Evolutionary conservation across 2,329 filamentous ascomycete genomes (phyloP), one percentile per base, ranked within the genome.

Genomic region (Sporothrix luriei): DNA sequence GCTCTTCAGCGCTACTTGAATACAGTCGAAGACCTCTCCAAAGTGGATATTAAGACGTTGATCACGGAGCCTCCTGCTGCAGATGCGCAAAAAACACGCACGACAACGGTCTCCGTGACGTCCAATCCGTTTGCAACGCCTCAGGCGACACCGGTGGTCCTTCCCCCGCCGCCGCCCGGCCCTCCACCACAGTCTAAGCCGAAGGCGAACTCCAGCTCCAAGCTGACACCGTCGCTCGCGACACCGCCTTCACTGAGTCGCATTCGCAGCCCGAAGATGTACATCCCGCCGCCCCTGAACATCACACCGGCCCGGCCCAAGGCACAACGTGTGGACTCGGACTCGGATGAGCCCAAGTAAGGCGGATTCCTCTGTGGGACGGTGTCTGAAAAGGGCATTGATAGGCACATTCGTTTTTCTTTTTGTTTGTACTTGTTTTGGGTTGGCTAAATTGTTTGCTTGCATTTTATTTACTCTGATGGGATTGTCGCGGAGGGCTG

Each of bases 181-280:
- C 68, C 71, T 1, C 55, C 70, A 29, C 73, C 51, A 24, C 5
- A 29, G n/a, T 3, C 49, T 2, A 26, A 19, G n/a, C 11, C 57
- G 11, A 49, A 16, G n/a, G 11, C 38, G 7, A 43, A 9, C 51
- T 14, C 9, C 19, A 24, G 24, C 16, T 33, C 48, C 1, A 68
- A 26, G 13, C 14, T 33, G 38, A 51, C 62, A 2, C 79, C 81
- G 0, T 77, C 77, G 0, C 74, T 84, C 9, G 65, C 73, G 0
- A 75, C 82, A 1, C 40, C 40, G 40, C 80, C 82, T 0, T 80
- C 81, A 0, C 71, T 82, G 0, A 76, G 76, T 1, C 80, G 79
- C 29, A 74, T 83, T 0, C 75, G 77, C 0, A 74, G 81, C 13
- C 80, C 83, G 0, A 83, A 80, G 73, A 80, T 80, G 72, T 80